Percentiles rank a stretch among this genome's conserved stretches.
These are phyloP conservation scores for Daldinia eschscholtzii DNA, from an alignment of 2,329 filamentous ascomycete species.

Conservation along the genomic window DNA sequence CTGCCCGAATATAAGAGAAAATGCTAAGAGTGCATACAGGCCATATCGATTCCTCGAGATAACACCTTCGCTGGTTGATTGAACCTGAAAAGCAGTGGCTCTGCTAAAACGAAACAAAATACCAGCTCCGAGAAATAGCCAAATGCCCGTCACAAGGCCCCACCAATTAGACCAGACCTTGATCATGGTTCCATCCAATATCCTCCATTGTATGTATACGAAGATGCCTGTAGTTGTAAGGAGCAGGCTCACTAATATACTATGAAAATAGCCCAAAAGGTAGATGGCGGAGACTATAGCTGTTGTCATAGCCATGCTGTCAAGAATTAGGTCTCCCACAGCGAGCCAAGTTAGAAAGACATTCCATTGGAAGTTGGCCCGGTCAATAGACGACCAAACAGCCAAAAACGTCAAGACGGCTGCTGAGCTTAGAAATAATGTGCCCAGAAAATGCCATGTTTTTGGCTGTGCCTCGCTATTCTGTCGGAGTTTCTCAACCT, in stretches of 20 bases:
- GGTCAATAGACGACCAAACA: slow-evolving; percentile 50
- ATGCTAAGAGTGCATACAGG: slow-evolving; percentile 37
- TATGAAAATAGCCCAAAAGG: slow-evolving; percentile 48
- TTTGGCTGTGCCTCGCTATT: slow-evolving; percentile 43
- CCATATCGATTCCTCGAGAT: slow-evolving; percentile 41
- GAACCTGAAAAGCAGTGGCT: slow-evolving; percentile 14
- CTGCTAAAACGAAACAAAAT: slow-evolving; percentile 43
- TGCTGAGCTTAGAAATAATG: slow-evolving; percentile 44
- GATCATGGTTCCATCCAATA: slow-evolving; percentile 45
- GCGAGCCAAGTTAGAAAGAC: slow-evolving; percentile 49
- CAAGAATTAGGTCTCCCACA: slow-evolving; percentile 50
- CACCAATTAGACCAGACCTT: slow-evolving; percentile 46
- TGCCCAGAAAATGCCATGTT: slow-evolving; percentile 46
- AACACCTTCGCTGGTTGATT: slow-evolving; percentile 31
- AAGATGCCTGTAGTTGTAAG: slow-evolving; percentile 45
- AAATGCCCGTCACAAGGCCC: slow-evolving; percentile 40
- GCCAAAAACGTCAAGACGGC: slow-evolving; percentile 46
- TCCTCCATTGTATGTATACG: slow-evolving; percentile 46
- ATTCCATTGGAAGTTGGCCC: slow-evolving; percentile 50
- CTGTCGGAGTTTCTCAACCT: slow-evolving; percentile 48
- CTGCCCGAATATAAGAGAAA: slow-evolving; percentile 43
- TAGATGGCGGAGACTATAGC: slow-evolving; percentile 48
- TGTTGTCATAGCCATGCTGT: slow-evolving; percentile 47
- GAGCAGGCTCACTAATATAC: slow-evolving; percentile 49
- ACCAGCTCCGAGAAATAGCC: slow-evolving; percentile 47